phyloP scores from a whole-genome alignment of 345 rosid species.

The Euphorbia peplus region DNA sequence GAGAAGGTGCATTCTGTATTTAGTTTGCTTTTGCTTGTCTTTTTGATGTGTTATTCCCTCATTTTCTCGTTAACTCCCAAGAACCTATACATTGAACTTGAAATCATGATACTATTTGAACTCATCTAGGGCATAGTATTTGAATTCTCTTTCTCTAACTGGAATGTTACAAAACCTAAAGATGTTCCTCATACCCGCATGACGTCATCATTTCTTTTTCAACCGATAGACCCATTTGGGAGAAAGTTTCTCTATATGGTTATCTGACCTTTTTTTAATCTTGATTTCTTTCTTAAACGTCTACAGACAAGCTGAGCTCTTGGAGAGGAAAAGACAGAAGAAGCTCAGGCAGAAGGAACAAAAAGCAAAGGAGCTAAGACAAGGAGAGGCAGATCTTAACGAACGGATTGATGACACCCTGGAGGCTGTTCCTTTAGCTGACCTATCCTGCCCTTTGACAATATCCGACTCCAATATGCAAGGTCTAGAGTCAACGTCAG shows the following conservation, averaged over 20 bases:
- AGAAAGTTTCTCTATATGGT: neutral
- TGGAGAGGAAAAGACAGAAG: slow-evolving; percentile 80
- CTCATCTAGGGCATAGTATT: neutral
- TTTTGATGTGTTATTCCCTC: neutral
- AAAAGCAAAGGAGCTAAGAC: slow-evolving; percentile 67
- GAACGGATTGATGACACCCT: slow-evolving; percentile 38
- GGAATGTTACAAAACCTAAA: neutral
- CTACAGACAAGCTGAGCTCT: slow-evolving; percentile 66
- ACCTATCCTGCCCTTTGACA: slow-evolving; percentile 37
- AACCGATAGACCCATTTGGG: neutral
- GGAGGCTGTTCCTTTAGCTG: slow-evolving; percentile 46
- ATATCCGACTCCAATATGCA: slow-evolving; percentile 44
- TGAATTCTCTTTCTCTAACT: neutral
- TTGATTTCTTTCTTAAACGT: slow-evolving; percentile 11
- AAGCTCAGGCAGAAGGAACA: slow-evolving; percentile 82
- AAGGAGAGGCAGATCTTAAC: slow-evolving; percentile 33
- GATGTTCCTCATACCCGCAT: neutral
- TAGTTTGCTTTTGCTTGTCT: neutral
- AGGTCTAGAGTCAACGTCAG: slow-evolving; percentile 33
- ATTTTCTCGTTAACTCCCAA: neutral
- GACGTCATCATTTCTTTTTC: neutral
- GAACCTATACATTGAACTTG: neutral
- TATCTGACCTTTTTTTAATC: slow-evolving; percentile 8
- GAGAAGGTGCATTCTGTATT: slow-evolving; percentile 50
- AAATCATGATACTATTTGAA: neutral